phyloP scores from a whole-genome alignment of 345 rosid species.

The Brassica incana region DNA sequence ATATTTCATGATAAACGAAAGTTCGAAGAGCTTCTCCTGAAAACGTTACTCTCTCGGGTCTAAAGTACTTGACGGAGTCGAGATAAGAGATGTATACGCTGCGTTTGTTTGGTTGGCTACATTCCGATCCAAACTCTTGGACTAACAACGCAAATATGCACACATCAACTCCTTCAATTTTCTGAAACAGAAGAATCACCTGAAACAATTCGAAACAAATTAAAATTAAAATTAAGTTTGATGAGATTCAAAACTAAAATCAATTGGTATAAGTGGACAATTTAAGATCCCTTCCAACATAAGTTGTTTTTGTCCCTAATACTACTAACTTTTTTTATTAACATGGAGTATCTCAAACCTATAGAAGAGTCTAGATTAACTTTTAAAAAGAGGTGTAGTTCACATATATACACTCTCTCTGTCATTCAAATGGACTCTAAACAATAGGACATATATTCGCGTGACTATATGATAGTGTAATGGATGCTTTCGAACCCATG shows the following conservation, averaged over 20 bases:
- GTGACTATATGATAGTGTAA: too few relatives aligned
- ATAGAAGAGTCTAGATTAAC: too few relatives aligned
- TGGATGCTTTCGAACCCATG: too few relatives aligned
- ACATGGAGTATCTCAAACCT: too few relatives aligned
- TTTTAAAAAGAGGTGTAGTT: too few relatives aligned
- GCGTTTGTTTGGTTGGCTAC: constrained; percentile 73
- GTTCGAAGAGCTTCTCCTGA: constrained; percentile 86
- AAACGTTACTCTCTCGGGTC: constrained; percentile 66
- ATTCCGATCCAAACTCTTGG: constrained; percentile 91
- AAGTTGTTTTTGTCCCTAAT: too few relatives aligned
- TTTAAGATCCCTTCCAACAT: too few relatives aligned
- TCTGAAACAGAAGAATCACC: constrained; percentile 86
- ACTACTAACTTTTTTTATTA: too few relatives aligned
- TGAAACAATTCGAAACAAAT: constrained; percentile 41
- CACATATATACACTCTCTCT: too few relatives aligned
- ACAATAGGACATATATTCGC: too few relatives aligned
- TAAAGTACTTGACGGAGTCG: constrained; percentile 90
- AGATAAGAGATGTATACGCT: constrained; percentile 79
- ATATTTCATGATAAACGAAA: constrained; percentile 84
- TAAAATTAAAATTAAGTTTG: neutral
- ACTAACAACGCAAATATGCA: constrained; percentile 85
- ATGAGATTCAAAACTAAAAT: neutral
- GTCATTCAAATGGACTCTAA: too few relatives aligned
- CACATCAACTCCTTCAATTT: constrained; percentile 84
- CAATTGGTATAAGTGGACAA: neutral